A percentile compares a stretch with the other conserved stretches of the same genome.
Evolutionary conservation across 768 basidiomycete genomes (phyloP).

Genomic region (Podaxis sp.): DNA sequence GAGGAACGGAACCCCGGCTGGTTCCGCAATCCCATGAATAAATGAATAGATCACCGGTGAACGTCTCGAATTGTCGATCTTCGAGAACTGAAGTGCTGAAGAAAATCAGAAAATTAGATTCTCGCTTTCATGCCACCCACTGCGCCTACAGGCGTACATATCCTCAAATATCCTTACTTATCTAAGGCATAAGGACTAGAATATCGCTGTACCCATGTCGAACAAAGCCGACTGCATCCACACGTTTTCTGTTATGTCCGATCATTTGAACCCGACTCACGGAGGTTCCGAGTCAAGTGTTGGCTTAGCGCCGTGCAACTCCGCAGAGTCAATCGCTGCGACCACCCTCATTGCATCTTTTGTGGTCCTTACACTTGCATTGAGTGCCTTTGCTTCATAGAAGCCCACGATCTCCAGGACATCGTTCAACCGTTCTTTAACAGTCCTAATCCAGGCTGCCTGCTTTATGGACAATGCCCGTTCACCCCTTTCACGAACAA

Average conservation of each 20-base stretch:
- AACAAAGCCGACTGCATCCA: constrained; percentile 52
- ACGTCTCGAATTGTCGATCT: not conserved
- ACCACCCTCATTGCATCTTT: constrained; percentile 55
- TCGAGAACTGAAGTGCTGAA: not conserved
- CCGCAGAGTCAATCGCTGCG: constrained; percentile 63
- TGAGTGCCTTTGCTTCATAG: constrained; percentile 53
- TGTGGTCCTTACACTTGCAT: constrained; percentile 42
- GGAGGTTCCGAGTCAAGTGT: constrained; percentile 32
- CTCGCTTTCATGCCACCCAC: not conserved
- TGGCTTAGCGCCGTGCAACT: constrained; percentile 41
- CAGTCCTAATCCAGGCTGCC: constrained; percentile 25
- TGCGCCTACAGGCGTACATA: not conserved
- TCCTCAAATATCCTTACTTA: not conserved
- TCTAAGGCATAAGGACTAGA: constrained; percentile 49
- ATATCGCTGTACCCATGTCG: constrained; percentile 56
- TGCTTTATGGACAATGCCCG: constrained; percentile 29
- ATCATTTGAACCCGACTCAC: constrained; percentile 39
- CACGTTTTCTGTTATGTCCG: constrained; percentile 32
- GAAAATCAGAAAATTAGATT: not conserved
- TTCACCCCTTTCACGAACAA: constrained; percentile 32
- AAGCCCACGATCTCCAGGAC: constrained; percentile 45
- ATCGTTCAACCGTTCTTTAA: constrained; percentile 38
- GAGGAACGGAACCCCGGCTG: constrained; percentile 36
- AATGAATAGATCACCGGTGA: constrained; percentile 4
- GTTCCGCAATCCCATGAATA: constrained; percentile 22